Evolutionary conservation across 2,329 filamentous ascomycete species (phyloP).

Genomic region (Fusarium xyrophilum): DNA sequence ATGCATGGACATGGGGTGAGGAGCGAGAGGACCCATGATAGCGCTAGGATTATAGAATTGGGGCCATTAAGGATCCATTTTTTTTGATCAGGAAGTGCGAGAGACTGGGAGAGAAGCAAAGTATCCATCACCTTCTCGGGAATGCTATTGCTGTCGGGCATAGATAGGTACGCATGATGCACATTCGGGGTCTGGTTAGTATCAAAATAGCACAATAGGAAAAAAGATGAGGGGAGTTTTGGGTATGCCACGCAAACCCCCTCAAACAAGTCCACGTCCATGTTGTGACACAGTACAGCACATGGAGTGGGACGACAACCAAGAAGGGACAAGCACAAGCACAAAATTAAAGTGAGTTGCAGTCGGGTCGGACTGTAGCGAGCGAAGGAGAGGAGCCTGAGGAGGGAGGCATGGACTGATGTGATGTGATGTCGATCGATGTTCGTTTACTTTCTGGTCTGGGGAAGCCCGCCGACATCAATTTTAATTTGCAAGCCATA

Average conservation of each 20-base stretch:
- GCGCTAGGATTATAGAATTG: conserved; percentile 31
- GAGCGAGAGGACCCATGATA: conserved; percentile 15
- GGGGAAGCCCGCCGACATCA: conserved; percentile 41
- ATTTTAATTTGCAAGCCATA: conserved; percentile 45
- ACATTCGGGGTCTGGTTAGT: conserved; percentile 11
- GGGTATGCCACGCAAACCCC: conserved; percentile 19
- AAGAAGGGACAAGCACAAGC: neutral
- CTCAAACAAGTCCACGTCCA: conserved; percentile 13
- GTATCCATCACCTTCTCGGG: conserved; percentile 17
- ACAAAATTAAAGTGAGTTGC: conserved; percentile 11
- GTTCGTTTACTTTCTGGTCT: conserved; percentile 1
- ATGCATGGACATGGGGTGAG: conserved; percentile 19
- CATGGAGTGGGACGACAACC: neutral
- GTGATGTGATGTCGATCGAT: conserved; percentile 34
- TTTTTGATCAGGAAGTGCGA: conserved; percentile 18
- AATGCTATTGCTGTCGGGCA: conserved; percentile 13
- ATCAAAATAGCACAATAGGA: conserved; percentile 20
- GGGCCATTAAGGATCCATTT: conserved; percentile 19
- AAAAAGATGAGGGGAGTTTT: neutral
- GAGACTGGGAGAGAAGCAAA: neutral
- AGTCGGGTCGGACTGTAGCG: conserved; percentile 18
- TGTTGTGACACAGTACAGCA: conserved; percentile 22
- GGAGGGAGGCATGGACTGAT: neutral
- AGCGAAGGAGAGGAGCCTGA: conserved; percentile 10
- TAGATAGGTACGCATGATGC: conserved; percentile 24